Conservation (phyloP, 75 land plant species). For the Pinus tabuliformis region DNA sequence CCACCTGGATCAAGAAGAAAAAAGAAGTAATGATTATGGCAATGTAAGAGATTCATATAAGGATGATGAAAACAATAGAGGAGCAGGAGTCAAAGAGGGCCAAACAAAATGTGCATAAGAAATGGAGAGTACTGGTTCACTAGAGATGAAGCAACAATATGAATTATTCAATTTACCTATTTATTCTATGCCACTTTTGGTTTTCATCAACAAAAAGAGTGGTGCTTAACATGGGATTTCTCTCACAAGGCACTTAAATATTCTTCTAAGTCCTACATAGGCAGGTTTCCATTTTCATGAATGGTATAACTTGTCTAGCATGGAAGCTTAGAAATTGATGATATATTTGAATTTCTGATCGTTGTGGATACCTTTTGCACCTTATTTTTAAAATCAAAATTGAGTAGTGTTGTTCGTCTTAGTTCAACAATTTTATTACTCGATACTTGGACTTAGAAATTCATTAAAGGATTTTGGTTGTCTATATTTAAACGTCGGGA, state of each 20-base stretch:
- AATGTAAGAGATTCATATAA: neutral
- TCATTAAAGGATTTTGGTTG: no score
- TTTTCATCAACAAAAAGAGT: slow-evolving; percentile 78
- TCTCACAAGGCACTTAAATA: slow-evolving; percentile 61
- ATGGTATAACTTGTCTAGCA: no score
- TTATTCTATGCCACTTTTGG: slow-evolving; percentile 74
- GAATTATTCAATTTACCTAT: slow-evolving; percentile 42
- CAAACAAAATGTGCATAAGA: neutral
- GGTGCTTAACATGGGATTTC: slow-evolving; percentile 70
- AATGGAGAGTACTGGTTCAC: neutral
- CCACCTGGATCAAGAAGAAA: no score
- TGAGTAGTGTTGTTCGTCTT: no score
- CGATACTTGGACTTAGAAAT: no score
- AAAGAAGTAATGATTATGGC: slow-evolving; percentile 12
- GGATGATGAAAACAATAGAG: neutral
- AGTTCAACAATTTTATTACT: no score
- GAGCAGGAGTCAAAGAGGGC: neutral
- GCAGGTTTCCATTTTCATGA: no score
- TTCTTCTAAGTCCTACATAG: slow-evolving; percentile 72
- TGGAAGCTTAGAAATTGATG: no score
- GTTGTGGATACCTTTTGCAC: no score
- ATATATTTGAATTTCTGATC: no score
- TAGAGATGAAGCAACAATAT: slow-evolving; percentile 17
- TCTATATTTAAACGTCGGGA: no score
- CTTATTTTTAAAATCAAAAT: no score